A percentile compares a stretch with the other conserved stretches of the same genome.
phyloP scores from a whole-genome alignment of 2,329 filamentous ascomycete genomes.

The Aspergillus ochraceoroseus region DNA sequence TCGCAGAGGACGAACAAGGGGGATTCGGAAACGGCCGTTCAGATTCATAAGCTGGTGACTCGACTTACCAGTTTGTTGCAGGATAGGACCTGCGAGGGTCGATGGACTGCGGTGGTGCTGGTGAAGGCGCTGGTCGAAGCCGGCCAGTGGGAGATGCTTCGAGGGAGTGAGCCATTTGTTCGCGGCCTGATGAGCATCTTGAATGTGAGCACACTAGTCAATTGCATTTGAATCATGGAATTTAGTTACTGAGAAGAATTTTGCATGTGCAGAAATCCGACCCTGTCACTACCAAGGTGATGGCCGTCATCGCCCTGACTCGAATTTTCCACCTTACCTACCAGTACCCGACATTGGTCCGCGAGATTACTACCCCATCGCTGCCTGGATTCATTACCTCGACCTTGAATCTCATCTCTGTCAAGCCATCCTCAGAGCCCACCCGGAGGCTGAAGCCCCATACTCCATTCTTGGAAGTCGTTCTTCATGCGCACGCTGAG shows the following conservation, averaged over 20 bases:
- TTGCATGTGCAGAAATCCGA: constrained; percentile 66
- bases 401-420: constrained; percentile 61
- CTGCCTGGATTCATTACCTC: constrained; percentile 68
- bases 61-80: constrained; percentile 72
- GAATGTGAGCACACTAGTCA: constrained; percentile 49
- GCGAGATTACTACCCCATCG: constrained; percentile 82
- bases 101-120: constrained; percentile 71
- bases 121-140: constrained; percentile 77
- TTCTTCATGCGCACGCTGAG: constrained; percentile 66
- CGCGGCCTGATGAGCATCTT: constrained; percentile 68
- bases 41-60: constrained; percentile 76
- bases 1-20: constrained; percentile 56
- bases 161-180: constrained; percentile 70
- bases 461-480: constrained; percentile 56
- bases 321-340: constrained; percentile 80
- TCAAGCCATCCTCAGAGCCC: constrained; percentile 42
- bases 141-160: constrained; percentile 77
- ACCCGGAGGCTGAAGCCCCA: constrained; percentile 36
- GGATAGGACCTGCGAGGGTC: constrained; percentile 66
- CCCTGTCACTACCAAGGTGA: constrained; percentile 65
- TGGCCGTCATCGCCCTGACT: constrained; percentile 71
- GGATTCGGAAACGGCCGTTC: constrained; percentile 61
- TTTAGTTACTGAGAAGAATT: constrained; percentile 14
- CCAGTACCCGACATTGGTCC: constrained; percentile 72
- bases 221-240: neutral